Base-by-base conservation (phyloP, 306 rosid genomes). In the Prunus campanulata region DNA sequence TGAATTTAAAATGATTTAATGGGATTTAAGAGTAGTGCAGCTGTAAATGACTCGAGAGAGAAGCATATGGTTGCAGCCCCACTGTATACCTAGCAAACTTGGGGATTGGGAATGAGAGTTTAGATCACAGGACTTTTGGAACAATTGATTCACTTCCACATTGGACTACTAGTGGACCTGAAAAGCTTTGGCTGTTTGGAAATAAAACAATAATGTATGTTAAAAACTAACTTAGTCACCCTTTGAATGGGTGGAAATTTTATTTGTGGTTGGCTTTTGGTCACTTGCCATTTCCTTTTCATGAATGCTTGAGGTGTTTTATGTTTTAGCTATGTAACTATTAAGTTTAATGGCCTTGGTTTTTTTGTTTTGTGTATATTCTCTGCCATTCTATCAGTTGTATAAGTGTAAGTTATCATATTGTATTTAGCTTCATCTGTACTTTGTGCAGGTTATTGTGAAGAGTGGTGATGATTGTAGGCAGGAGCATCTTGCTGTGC, bases 401-500 rank as follows among this genome's bases (percentile, higher is more conserved):
- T 39, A 14, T 46, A 14, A 20, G 42, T 56, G 39, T 66, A n/a
- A 47, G 77, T 77, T 68, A 60, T 56, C 27, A 42, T 71, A 20
- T 57, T 35, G 80, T 12, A 63, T 84, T 64, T 74, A 48, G 61
- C 78, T 39, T 55, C 60, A 72, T n/a, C 78, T 65, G 14, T 81
- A 25, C 78, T 67, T 76, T 15, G 51, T 75, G 63, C 72, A 96
- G 99, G 88, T 91, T 73, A 96, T 96, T 80, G 99, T 96, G 65
- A 96, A 96, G 90, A 96, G 99, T 81, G 99, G 99, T 77, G 98
- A 92, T 84, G 99, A 96, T 88, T 96, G 99, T 86, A 88, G 99
- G 88, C 99, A 96, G 85, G 99, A 96, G 84, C 99, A 96, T 86
- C 87, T 96, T 75, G 99, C 99, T 14, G 99, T 96, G 86, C 99